A percentile compares a stretch with the other conserved stretches of the same genome.
phyloP scores from a whole-genome alignment of 2,329 filamentous ascomycete genomes.

The Epichloe typhina region DNA sequence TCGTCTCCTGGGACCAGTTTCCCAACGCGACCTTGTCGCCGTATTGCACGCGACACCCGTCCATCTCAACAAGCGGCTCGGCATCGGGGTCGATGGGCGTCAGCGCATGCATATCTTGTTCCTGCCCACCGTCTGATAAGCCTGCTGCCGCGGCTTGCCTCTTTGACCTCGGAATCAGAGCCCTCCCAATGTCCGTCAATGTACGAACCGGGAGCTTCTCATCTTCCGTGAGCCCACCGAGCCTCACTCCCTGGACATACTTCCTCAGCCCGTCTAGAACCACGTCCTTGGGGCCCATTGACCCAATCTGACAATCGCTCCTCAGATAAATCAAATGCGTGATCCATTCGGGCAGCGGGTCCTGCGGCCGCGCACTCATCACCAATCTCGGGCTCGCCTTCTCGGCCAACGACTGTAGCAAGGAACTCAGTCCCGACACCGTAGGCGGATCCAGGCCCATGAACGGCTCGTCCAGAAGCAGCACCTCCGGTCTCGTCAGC shows the following conservation, averaged over 20 bases:
- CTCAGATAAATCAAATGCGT: conserved; percentile 68
- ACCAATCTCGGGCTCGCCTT: conserved; percentile 58
- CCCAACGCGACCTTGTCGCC: conserved; percentile 66
- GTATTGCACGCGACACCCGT: conserved; percentile 71
- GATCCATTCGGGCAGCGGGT: conserved; percentile 80
- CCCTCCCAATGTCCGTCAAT: conserved; percentile 36
- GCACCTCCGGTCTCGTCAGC: conserved; percentile 61
- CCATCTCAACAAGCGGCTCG: conserved; percentile 74
- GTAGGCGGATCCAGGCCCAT: conserved; percentile 90
- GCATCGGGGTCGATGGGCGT: conserved; percentile 25
- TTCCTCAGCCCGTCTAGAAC: conserved; percentile 42
- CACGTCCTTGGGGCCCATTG: conserved; percentile 50
- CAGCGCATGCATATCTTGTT: conserved; percentile 9
- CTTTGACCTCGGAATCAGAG: conserved; percentile 18
- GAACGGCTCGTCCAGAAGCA: conserved; percentile 87
- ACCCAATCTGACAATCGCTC: conserved; percentile 49
- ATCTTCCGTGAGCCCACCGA: conserved; percentile 31
- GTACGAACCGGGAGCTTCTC: conserved; percentile 33
- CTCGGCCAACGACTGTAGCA: conserved; percentile 56
- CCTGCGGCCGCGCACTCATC: conserved; percentile 69
- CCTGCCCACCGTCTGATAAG: conserved; percentile 3
- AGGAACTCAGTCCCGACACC: conserved; percentile 52
- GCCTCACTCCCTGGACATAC: conserved; percentile 34
- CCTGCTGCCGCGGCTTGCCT: conserved; percentile 6
- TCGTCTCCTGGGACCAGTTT: conserved; percentile 55